Base-by-base conservation (phyloP, 2,329 filamentous ascomycete species). In the Zymoseptoria ardabiliae region DNA sequence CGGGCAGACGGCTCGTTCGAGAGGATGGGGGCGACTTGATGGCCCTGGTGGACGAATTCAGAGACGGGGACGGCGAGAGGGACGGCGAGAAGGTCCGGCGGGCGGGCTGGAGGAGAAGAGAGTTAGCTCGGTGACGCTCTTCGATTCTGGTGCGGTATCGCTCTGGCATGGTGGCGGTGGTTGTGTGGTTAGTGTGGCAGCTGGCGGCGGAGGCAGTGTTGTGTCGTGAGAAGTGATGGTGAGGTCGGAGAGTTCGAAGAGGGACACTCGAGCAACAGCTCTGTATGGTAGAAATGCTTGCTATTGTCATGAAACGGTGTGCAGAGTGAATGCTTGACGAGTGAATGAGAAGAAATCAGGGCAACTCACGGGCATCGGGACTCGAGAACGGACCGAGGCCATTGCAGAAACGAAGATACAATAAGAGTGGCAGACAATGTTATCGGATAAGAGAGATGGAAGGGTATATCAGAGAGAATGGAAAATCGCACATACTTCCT, bases 11-110 rank as follows among this genome's bases (percentile, higher is more conserved):
- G 48, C 22, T 30, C 13, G 22, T 51, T 28, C 54, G 50, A 20
- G 35, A 53, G 22, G 55, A 57, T 17, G 57, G 41, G 13, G 62
- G 61, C 11, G 30, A 58, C 20, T 59, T 60, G 35, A 62, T 65
- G 45, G 55, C 57, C 35, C 50, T 55, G 53, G 60, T 66, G 49
- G 52, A 49, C 17, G 51, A 54, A 13, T 21, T 20, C 11, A 17
- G 22, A n/a, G 53, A 50, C 25, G 11, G 25, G 35, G 28, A 28
- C 20, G 28, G 30, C 19, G 41, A 55, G 41, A 51, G 35, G 53
- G 41, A 54, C 8, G 35, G 57, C 52, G n/a, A 54, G 25, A 54
- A 53, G 35, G 53, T 58, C 52, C 51, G 35, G 13, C 35, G 35
- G 35, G 35, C 35, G 35, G 35, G 35, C 35, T 45, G 35, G 2